phyloP scores from a whole-genome alignment of 768 basidiomycete species.

The Coprinopsis marcescibilis region DNA sequence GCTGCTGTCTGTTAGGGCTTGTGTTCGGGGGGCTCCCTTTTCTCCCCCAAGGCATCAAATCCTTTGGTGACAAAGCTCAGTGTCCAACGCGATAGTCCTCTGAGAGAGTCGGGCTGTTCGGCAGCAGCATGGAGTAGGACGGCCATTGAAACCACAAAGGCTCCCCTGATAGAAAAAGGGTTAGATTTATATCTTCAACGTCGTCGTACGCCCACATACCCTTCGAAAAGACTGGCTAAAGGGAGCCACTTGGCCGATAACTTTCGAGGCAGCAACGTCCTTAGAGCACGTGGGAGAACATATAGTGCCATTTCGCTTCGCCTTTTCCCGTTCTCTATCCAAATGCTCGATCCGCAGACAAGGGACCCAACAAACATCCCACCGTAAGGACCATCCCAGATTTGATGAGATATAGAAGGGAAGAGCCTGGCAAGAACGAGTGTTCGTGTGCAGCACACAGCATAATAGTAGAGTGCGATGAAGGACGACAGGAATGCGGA shows the following conservation, averaged over 20 bases:
- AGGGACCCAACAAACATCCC: conserved; percentile 62
- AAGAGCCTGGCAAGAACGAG: conserved; percentile 57
- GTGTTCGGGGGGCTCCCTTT: too few relatives aligned
- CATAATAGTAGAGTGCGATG: conserved; percentile 62
- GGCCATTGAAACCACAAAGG: conserved; percentile 60
- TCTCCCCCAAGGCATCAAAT: conserved; percentile 44
- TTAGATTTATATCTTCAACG: neutral
- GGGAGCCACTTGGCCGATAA: conserved; percentile 43
- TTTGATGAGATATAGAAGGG: conserved; percentile 65
- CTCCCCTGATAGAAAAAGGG: conserved; percentile 32
- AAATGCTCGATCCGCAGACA: conserved; percentile 69
- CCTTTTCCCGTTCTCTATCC: conserved; percentile 66
- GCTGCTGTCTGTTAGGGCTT: too few relatives aligned
- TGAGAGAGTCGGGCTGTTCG: conserved; percentile 58
- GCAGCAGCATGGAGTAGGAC: conserved; percentile 57
- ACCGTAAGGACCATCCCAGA: conserved; percentile 76
- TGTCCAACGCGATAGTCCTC: conserved; percentile 72
- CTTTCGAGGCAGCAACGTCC: conserved; percentile 52
- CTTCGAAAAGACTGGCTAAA: conserved; percentile 42
- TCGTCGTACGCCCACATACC: conserved; percentile 37
- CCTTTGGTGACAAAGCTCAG: conserved; percentile 62
- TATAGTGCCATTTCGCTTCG: conserved; percentile 79
- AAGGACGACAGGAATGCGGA: conserved; percentile 71
- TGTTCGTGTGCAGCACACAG: conserved; percentile 66
- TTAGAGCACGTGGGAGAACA: conserved; percentile 65